Percentiles rank a stretch among this genome's conserved stretches.
Conservation (phyloP, 768 basidiomycete species). For the Suillus sp. region DNA sequence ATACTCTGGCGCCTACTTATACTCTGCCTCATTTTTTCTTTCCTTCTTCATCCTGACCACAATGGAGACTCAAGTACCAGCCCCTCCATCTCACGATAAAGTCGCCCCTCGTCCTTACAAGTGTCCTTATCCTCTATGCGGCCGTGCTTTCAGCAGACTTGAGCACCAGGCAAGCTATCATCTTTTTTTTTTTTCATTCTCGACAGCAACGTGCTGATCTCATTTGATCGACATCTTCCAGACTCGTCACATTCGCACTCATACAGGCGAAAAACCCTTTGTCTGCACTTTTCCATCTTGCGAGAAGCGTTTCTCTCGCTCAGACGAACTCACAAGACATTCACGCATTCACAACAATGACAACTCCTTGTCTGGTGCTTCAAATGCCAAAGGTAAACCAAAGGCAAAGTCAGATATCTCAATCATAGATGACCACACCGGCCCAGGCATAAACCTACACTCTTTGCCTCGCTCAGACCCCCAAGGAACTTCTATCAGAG, state of each 20-base stretch:
- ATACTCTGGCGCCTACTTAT: slow-evolving; percentile 11
- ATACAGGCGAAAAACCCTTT: slow-evolving; percentile 98
- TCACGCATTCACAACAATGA: slow-evolving; percentile 87
- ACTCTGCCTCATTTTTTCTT: slow-evolving; percentile 17
- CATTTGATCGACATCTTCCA: slow-evolving; percentile 35
- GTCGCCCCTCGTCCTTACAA: slow-evolving; percentile 82
- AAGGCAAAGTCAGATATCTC: slow-evolving; percentile 33
- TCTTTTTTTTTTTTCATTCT: slow-evolving; percentile 16
- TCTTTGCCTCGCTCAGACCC: slow-evolving; percentile 24
- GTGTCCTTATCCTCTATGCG: slow-evolving; percentile 89
- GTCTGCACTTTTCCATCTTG: slow-evolving; percentile 90
- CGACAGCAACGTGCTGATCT: slow-evolving; percentile 19
- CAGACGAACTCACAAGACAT: slow-evolving; percentile 98
- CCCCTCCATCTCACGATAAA: slow-evolving; percentile 37
- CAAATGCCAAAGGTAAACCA: slow-evolving; percentile 25
- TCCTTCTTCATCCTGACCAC: slow-evolving; percentile 17
- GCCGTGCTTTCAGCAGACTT: slow-evolving; percentile 92
- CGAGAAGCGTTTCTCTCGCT: slow-evolving; percentile 97
- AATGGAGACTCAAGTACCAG: slow-evolving; percentile 26
- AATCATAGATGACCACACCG: slow-evolving; percentile 29
- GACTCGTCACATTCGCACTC: slow-evolving; percentile 97
- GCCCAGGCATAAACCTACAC: slow-evolving; percentile 27
- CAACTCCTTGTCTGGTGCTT: slow-evolving; percentile 30
- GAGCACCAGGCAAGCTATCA: slow-evolving; percentile 81
- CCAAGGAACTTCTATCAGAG: slow-evolving; percentile 37